Evolutionary conservation across 1,284 basidiomycete species (phyloP), one percentile per base, ranked within the genome.

Genomic region (Acaromyces ingoldii): DNA sequence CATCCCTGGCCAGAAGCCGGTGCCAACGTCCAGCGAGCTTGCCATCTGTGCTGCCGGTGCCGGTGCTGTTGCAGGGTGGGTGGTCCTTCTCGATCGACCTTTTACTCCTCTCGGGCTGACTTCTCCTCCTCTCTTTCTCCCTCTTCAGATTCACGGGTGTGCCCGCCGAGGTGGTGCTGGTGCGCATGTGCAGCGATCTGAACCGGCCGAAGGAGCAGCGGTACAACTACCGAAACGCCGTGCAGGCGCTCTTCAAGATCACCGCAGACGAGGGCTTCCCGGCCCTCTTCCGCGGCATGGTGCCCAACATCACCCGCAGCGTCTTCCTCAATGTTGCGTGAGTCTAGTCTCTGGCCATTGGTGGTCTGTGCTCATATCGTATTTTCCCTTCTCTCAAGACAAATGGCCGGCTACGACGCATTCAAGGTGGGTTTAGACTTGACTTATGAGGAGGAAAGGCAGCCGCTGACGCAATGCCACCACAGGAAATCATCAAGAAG

Each of bases 231-330:
- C 53, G 74, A 17, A 78, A 80, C 57, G 77, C 78, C n/a, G 46
- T 79, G 26, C 69, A 78, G 22, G 80, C 80, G 0, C 53, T 81
- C 13, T 74, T 77, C 44, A 60, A 76, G 30, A 79, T 81, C 68
- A 74, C 77, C n/a, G 55, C 60, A n/a, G 77, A 79, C 4, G 81
- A 81, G 61, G 80, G 81, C 13, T 54, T 76, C 4, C 47, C 55
- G 0, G 74, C 74, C 4, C 70, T 82, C 17, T 77, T 76, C 42
- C 65, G 79, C 26, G 81, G 81, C 13, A 53, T 80, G 6, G 72
- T 71, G 6, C 79, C 80, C 2, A 81, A 81, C 58, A 77, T 78
- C 3, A 79, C 79, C 39, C 66, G 80, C 48, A 79, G 79, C 1
- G 75, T 80, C 9, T 63, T 81, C 21, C 81, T 81, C 80, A 81